Percentiles rank a stretch among this genome's conserved stretches.
These are phyloP conservation scores for Lactarius trivialis DNA, from an alignment of 768 basidiomycete species.

Conservation along the genomic window DNA sequence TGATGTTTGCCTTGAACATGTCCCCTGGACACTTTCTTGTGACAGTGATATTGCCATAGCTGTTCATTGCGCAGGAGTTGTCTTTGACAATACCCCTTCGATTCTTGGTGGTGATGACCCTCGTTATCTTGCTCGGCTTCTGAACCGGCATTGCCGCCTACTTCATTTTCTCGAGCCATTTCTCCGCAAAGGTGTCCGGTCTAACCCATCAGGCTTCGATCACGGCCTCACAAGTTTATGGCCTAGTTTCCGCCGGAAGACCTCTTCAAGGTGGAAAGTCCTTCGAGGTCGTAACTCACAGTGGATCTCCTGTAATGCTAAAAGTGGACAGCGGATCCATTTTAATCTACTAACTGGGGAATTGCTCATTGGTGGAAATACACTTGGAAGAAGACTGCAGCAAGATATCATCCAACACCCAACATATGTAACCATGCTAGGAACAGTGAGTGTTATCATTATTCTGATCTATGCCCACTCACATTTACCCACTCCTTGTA, in stretches of 20 bases:
- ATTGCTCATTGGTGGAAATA: neutral
- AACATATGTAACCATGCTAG: neutral
- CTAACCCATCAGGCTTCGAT: neutral
- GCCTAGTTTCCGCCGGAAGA: neutral
- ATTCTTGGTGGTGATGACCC: neutral
- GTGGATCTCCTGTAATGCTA: neutral
- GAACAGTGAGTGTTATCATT: neutral
- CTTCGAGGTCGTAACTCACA: constrained; percentile 1
- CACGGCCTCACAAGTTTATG: neutral
- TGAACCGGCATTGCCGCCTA: neutral
- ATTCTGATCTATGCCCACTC: no score
- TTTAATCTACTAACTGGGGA: constrained; percentile 3
- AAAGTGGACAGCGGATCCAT: neutral
- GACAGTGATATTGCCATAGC: neutral
- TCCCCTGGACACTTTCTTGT: neutral
- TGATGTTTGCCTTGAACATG: neutral
- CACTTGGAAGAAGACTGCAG: constrained; percentile 6
- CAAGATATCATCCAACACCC: neutral
- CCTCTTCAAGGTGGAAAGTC: neutral
- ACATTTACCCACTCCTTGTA: no score
- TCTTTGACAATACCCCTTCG: neutral
- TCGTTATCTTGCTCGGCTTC: neutral
- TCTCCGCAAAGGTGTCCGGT: neutral
- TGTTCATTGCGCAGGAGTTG: constrained; percentile 1
- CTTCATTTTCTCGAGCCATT: neutral